Base-by-base conservation (phyloP, 257 asterid species). In the Scutellaria galericulata region DNA sequence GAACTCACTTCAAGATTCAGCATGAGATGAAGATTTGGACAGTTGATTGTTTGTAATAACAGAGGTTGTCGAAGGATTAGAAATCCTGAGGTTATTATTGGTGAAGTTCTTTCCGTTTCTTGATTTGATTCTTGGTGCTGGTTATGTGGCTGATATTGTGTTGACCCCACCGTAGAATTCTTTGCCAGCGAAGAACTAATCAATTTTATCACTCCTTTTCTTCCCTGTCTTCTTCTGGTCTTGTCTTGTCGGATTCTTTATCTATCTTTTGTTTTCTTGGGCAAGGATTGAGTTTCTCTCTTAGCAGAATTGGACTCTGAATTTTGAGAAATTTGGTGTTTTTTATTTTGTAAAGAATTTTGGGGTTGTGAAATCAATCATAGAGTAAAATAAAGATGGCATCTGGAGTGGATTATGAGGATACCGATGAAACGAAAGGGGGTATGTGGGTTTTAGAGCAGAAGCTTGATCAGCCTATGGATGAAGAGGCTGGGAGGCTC, bases 391-490 rank as follows among this genome's bases (percentile, higher is more conserved):
- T 2, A 77, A 72, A 65, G 80, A 88, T 86, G 92, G 78, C 86
- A 59, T 79, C 91, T 70, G 83, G 75, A 68, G 70, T 77, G 78
- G 95, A 82, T 71, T 84, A 72, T 70, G 92, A 85, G 62, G 96
- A 86, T 20, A 90, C 73, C 13, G 47, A 51, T 75, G 96, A 82
- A 56, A 82, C 74, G 14, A 92, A 89, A 76, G 99, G 99, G 11
- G 77, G 90, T 70, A 92, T 95, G 97, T 95, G 99, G 99, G 96
- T 46, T 76, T 86, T 95, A 84, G 99, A 95, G 68, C 96, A 95
- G 88, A 95, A 87, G 79, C 92, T 95, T 71, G 99, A 95, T 85
- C 98, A 95, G 79, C 96, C 98, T 24, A 90, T 95, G 99, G 99
- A 95, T 55, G 99, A 92, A 81, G 99, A 95, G 55, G 99, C 97